Evolutionary conservation across 352 stramenopile genomes (phyloP), one percentile per base, ranked within the genome.

Genomic region (Globisporangium acanthophoron): DNA sequence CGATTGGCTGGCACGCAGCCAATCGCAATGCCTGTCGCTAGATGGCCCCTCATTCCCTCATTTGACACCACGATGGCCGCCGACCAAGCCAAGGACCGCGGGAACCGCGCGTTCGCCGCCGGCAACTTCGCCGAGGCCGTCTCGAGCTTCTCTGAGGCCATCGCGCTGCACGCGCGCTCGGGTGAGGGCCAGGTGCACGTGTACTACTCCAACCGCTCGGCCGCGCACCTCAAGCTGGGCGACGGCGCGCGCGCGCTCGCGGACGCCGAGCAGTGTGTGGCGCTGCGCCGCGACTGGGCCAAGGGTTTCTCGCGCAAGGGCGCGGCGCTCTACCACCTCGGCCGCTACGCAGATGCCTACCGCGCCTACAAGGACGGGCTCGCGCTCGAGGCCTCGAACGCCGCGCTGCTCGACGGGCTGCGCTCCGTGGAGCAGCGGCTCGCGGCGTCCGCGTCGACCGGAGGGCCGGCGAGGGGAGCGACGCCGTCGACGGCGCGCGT

Each of bases 241-340:
- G 80, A 92, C 58, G 80, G 70, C n/a, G 31, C 62, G 5, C 63
- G 73, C 12, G 88, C 88, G 43, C 70, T 96, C 11, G 63, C 71
- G 15, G 88, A 97, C 61, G 88, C 87, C 18, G 84, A 92, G 16
- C 64, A 89, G 66, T 96, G 88, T 56, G 64, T 95, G 5, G 37
- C 78, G 27, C 67, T 94, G 13, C 77, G 90, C 59, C 75, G 74
- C 31, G 78, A 79, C 57, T 97, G 86, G 86, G 63, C 81, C 58
- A 96, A 96, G 67, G 88, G 88, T 39, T 96, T 92, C 66, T 94
- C 83, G 39, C 84, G 88, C 56, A 80, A 87, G n/a, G 87, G 84
- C 21, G 76, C 81, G 2, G 86, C 88, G 53, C 70, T 94, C 31
- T 87, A 84, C 60, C 59, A 72, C 51, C 66, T 92, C 21, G 73